Conservation (phyloP, 2,329 filamentous ascomycete species). For the Colletotrichum destructivum region DNA sequence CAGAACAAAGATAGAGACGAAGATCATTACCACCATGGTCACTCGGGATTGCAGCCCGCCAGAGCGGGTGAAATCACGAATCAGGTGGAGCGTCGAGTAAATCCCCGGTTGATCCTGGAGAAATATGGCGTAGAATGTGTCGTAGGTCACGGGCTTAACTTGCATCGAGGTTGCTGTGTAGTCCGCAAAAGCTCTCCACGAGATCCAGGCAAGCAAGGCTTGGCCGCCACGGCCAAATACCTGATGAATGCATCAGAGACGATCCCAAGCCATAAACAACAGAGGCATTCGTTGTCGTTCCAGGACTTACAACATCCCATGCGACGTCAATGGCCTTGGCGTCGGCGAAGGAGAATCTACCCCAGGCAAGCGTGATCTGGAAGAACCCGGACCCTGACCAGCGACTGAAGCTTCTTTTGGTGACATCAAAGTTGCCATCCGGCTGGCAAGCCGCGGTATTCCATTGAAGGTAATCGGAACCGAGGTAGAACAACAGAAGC, state of each 20-base stretch:
- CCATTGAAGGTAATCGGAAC: no score
- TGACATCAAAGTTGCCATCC: constrained; percentile 39
- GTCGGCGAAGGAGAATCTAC: constrained; percentile 45
- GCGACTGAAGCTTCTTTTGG: constrained; percentile 20
- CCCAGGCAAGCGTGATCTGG: constrained; percentile 43
- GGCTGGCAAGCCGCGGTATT: constrained; percentile 33
- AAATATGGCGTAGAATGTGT: constrained; percentile 46
- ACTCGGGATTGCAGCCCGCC: constrained; percentile 44
- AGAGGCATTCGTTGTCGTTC: no score
- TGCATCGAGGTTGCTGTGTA: constrained; percentile 48
- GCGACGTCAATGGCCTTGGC: constrained; percentile 49
- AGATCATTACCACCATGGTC: constrained; percentile 46
- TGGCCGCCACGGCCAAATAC: constrained; percentile 49
- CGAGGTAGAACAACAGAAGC: neutral
- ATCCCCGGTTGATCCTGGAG: constrained; percentile 45
- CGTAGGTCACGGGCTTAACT: constrained; percentile 47
- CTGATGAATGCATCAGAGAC: constrained; percentile 40
- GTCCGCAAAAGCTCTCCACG: constrained; percentile 48
- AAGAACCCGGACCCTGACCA: constrained; percentile 45
- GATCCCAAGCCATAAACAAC: no score
- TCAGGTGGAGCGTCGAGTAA: constrained; percentile 41
- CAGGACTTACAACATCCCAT: constrained; percentile 47
- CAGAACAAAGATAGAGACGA: constrained; percentile 46
- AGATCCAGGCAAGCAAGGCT: constrained; percentile 45
- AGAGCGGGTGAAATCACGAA: constrained; percentile 42